phyloP scores from a whole-genome alignment of 164 flowering plant species.

The Macadamia integrifolia region DNA sequence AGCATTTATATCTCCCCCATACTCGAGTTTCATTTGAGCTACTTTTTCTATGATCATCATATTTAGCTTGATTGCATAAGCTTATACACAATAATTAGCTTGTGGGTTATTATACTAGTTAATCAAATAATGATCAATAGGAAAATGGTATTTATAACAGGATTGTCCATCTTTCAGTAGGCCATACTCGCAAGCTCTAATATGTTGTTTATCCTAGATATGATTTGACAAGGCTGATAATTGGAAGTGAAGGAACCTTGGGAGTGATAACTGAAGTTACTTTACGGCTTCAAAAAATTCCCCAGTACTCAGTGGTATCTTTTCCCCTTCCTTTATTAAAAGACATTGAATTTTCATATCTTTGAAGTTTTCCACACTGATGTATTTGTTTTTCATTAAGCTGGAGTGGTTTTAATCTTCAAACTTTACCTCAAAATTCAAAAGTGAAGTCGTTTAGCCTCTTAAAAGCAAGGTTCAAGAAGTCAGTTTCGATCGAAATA shows the following conservation, averaged over 20 bases:
- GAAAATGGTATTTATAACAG: background rate
- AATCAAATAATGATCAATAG: background rate
- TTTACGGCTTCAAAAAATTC: constrained; percentile 83
- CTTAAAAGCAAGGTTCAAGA: no score
- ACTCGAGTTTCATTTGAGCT: no score
- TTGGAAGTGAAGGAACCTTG: constrained; percentile 99
- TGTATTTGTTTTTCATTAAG: background rate
- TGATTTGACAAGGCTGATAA: constrained; percentile 87
- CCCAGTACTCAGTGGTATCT: constrained; percentile 82
- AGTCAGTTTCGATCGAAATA: no score
- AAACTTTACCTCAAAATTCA: background rate
- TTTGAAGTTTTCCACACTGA: constrained; percentile 1
- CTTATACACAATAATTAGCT: no score
- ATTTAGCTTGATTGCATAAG: no score
- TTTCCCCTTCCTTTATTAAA: constrained; percentile 1
- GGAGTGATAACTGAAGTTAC: constrained; percentile 96
- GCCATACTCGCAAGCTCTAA: background rate
- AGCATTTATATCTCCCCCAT: no score
- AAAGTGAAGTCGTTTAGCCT: no score
- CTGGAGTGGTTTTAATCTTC: background rate
- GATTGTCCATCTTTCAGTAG: background rate
- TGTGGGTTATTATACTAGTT: no score
- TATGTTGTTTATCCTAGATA: constrained; percentile 38
- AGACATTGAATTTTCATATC: background rate
- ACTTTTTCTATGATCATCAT: no score